phyloP scores from a whole-genome alignment of 495 filamentous ascomycete genomes.

The Trichoderma erinaceum region DNA sequence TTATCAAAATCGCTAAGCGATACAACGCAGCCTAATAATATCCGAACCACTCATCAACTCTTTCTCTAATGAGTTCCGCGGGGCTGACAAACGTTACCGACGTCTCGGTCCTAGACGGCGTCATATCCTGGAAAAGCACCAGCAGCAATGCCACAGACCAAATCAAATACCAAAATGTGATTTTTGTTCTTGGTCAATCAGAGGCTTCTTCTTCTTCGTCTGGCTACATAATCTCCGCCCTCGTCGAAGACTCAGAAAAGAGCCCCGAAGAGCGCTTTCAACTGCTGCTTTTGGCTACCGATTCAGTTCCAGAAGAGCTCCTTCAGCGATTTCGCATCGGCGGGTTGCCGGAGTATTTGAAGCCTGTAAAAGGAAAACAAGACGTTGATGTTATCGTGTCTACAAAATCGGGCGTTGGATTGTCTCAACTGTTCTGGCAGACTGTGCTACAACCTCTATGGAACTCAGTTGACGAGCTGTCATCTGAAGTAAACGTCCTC shows the following conservation, averaged over 20 bases:
- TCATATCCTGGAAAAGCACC: slow-evolving; percentile 15
- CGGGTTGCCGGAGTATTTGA: slow-evolving; percentile 32
- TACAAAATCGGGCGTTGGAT: slow-evolving; percentile 61
- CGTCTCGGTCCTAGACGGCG: slow-evolving; percentile 15
- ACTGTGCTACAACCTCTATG: slow-evolving; percentile 55
- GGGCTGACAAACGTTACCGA: not conserved
- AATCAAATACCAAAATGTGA: slow-evolving; percentile 29
- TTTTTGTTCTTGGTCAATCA: slow-evolving; percentile 25
- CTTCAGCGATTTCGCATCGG: slow-evolving; percentile 25
- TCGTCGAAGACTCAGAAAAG: slow-evolving; percentile 25
- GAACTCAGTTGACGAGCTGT: slow-evolving; percentile 31
- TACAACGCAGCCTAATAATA: no score
- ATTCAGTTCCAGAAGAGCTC: slow-evolving; percentile 29
- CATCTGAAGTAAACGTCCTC: slow-evolving; percentile 33
- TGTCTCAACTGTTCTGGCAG: slow-evolving; percentile 51
- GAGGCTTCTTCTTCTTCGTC: not conserved
- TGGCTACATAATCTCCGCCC: slow-evolving; percentile 31
- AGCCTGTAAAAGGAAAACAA: slow-evolving; percentile 20
- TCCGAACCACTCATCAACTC: no score
- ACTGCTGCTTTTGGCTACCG: slow-evolving; percentile 22
- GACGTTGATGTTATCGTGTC: slow-evolving; percentile 65
- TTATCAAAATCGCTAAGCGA: no score
- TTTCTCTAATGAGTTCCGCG: not conserved
- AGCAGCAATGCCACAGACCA: slow-evolving; percentile 5
- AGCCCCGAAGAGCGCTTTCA: slow-evolving; percentile 24